phyloP scores from a whole-genome alignment of 2,329 filamentous ascomycete species.

The Colletotrichum paranaense region DNA sequence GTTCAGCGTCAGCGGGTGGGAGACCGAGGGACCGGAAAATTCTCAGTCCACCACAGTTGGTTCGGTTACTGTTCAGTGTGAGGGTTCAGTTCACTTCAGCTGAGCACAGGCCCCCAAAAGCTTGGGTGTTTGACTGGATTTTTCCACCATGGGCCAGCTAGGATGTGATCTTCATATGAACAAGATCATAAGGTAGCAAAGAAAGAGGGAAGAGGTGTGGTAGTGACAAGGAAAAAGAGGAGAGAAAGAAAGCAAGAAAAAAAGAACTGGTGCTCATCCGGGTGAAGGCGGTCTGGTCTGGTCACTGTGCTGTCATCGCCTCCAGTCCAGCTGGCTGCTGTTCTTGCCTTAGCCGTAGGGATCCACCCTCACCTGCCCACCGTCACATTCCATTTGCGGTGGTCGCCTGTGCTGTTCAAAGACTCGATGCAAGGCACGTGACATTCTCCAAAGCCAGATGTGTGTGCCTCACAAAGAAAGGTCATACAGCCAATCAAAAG shows the following conservation, averaged over 20 bases:
- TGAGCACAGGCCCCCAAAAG: constrained; percentile 12
- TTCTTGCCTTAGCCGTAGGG: not conserved
- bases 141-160: not conserved
- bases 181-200: not conserved
- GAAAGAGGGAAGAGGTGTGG: not conserved
- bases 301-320: not conserved
- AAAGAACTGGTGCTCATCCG: not conserved
- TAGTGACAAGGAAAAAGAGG: not conserved
- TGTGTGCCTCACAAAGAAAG: not conserved
- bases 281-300: constrained; percentile 6
- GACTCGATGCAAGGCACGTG: constrained; percentile 38
- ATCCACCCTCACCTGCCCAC: constrained; percentile 15
- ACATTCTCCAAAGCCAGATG: not conserved
- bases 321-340: not conserved
- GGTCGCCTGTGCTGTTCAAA: not conserved
- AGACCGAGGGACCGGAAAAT: not conserved
- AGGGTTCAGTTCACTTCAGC: constrained; percentile 1
- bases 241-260: not conserved
- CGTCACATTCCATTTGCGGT: not conserved
- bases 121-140: constrained; percentile 6
- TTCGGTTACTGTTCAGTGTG: not conserved
- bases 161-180: not conserved
- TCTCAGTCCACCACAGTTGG: not conserved
- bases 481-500: not conserved
- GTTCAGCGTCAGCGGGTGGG: not conserved